These are phyloP conservation scores for Fragaria iinumae DNA, from an alignment of 306 rosid species.

Conservation along the genomic window DNA sequence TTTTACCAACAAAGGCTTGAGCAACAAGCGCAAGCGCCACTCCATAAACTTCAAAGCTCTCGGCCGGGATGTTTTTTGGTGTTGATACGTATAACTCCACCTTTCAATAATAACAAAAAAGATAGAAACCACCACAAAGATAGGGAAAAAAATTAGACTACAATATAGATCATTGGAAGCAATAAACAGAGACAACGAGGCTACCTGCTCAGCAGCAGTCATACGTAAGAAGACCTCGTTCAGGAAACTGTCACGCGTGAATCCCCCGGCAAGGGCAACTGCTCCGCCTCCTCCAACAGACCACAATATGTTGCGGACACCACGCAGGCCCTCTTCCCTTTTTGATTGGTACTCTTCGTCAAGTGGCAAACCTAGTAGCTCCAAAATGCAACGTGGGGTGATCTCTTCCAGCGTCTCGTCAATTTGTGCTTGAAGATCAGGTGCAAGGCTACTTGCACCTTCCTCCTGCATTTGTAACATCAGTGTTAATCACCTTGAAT, in stretches of 20 bases:
- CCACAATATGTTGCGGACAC: slow-evolving; percentile 91
- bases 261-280: slow-evolving; percentile 89
- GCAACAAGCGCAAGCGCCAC: slow-evolving; percentile 97
- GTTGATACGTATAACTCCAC: slow-evolving; percentile 93
- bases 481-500: background rate
- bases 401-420: slow-evolving; percentile 96
- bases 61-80: slow-evolving; percentile 92
- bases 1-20: slow-evolving; percentile 78
- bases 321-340: slow-evolving; percentile 90
- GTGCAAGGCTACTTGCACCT: slow-evolving; percentile 94
- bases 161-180: background rate
- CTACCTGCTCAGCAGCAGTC: slow-evolving; percentile 96
- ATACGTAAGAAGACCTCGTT: slow-evolving; percentile 75
- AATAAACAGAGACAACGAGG: slow-evolving; percentile 11
- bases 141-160: background rate
- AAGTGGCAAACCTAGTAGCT: slow-evolving; percentile 80
- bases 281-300: slow-evolving; percentile 99
- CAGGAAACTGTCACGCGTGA: slow-evolving; percentile 86
- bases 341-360: slow-evolving; percentile 49
- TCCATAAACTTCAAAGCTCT: slow-evolving; percentile 94
- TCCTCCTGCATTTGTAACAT: slow-evolving; percentile 59
- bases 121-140: background rate
- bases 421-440: slow-evolving; percentile 87
- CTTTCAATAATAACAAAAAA: slow-evolving; percentile 36
- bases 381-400: slow-evolving; percentile 85